Evolutionary conservation across 306 rosid species (phyloP).

Genomic region (Fragaria ananassa): DNA sequence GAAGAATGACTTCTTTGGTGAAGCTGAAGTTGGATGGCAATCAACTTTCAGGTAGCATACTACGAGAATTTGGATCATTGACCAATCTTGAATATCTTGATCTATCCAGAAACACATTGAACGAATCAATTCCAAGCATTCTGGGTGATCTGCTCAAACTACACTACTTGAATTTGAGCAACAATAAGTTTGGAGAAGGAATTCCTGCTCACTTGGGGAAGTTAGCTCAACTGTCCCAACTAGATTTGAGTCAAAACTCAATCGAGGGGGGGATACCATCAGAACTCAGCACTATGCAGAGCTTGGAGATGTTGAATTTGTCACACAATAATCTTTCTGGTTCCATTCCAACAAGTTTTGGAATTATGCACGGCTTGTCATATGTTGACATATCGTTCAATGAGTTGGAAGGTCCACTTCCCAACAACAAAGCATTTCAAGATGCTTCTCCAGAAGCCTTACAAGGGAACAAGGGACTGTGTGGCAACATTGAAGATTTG

Average conservation of each 20-base stretch:
- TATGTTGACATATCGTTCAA: not conserved
- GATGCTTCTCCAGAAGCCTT: not conserved
- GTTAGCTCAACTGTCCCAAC: not conserved
- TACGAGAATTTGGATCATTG: not conserved
- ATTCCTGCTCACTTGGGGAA: not conserved
- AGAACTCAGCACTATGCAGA: not conserved
- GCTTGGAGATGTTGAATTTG: not conserved
- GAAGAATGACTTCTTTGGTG: not conserved
- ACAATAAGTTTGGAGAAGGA: not conserved
- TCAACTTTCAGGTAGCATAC: not conserved
- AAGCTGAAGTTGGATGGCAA: not conserved
- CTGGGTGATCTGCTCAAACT: not conserved
- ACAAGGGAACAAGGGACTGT: not conserved
- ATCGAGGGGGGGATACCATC: not conserved
- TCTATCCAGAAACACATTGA: not conserved
- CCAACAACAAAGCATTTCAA: not conserved
- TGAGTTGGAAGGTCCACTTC: not conserved
- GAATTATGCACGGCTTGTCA: not conserved
- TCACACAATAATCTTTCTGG: not conserved
- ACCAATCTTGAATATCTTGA: not conserved
- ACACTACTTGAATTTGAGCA: not conserved
- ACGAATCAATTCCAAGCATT: not conserved
- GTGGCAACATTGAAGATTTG: conserved; percentile 5
- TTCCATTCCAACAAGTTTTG: not conserved
- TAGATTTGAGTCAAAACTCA: not conserved